phyloP scores from a whole-genome alignment of 73 alveolate genomes.

The Paramecium bursaria region DNA sequence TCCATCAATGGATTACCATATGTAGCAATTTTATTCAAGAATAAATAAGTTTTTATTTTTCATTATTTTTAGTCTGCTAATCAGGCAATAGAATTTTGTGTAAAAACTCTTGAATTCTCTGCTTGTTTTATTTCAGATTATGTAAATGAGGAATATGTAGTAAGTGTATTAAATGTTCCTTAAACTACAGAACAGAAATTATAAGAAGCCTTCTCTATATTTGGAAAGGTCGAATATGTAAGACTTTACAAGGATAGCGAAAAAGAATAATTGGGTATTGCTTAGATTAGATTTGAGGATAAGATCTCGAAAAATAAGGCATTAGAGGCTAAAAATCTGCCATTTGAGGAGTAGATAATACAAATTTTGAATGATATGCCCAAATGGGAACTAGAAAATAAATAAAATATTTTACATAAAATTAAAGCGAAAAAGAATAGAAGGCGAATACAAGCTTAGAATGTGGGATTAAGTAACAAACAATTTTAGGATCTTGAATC shows the following conservation, averaged over 20 bases:
- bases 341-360: not conserved
- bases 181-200: not conserved
- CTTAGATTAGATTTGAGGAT: conserved; percentile 24
- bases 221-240: conserved; percentile 34
- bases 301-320: conserved; percentile 21
- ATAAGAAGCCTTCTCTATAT: conserved; percentile 5
- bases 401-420: too few species aligned
- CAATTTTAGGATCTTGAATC: not conserved
- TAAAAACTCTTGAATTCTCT: not conserved
- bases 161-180: conserved; percentile 43
- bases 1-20: too few species aligned
- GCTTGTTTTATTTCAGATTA: not conserved
- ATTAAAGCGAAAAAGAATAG: too few species aligned
- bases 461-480: not conserved
- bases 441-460: not conserved
- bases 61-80: too few species aligned
- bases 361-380: conserved; percentile 3
- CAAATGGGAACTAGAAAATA: not conserved
- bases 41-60: too few species aligned
- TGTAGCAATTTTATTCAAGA: too few species aligned
- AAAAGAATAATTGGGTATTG: conserved; percentile 10
- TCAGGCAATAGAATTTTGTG: too few species aligned
- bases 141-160: not conserved
- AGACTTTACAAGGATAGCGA: not conserved
- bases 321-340: conserved; percentile 10